Conservation (phyloP, 2,329 filamentous ascomycete species). For the Sporothrix euskadiensis region DNA sequence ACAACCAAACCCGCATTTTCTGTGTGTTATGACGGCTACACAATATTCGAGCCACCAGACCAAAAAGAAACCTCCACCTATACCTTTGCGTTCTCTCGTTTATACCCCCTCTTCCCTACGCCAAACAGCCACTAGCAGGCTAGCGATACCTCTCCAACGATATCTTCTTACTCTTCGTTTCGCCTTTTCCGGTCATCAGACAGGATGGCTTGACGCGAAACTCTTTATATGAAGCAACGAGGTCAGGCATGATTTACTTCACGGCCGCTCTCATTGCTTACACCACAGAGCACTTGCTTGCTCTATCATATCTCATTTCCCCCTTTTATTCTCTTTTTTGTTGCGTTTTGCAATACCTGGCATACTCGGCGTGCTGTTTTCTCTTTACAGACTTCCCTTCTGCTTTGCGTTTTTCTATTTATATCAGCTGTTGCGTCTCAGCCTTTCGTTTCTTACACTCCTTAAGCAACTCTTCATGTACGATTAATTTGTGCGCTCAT, state of each 20-base stretch:
- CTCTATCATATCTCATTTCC: neutral
- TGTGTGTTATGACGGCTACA: slow-evolving; percentile 29
- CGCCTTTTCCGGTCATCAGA: neutral
- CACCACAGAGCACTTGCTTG: neutral
- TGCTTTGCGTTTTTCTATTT: neutral
- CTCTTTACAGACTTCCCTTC: neutral
- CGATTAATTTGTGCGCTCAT: slow-evolving; percentile 11
- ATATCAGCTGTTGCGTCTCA: slow-evolving; percentile 2
- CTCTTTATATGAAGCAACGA: neutral
- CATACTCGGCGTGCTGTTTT: slow-evolving; percentile 24
- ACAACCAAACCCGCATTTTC: neutral
- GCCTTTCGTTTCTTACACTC: slow-evolving; percentile 24
- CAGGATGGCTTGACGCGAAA: neutral
- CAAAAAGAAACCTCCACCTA: neutral
- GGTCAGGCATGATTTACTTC: neutral
- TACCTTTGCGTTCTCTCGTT: slow-evolving; percentile 27
- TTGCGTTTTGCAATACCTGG: slow-evolving; percentile 23
- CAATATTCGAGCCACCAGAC: slow-evolving; percentile 12
- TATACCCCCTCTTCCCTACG: slow-evolving; percentile 24
- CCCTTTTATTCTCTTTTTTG: neutral
- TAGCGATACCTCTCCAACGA: neutral
- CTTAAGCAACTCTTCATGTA: slow-evolving; percentile 20
- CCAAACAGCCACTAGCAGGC: slow-evolving; percentile 18
- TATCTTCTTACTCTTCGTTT: neutral
- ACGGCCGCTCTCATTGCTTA: neutral